Conservation (phyloP, 805 yeast genomes). For the Cyberlindnera euphorbiiphila region DNA sequence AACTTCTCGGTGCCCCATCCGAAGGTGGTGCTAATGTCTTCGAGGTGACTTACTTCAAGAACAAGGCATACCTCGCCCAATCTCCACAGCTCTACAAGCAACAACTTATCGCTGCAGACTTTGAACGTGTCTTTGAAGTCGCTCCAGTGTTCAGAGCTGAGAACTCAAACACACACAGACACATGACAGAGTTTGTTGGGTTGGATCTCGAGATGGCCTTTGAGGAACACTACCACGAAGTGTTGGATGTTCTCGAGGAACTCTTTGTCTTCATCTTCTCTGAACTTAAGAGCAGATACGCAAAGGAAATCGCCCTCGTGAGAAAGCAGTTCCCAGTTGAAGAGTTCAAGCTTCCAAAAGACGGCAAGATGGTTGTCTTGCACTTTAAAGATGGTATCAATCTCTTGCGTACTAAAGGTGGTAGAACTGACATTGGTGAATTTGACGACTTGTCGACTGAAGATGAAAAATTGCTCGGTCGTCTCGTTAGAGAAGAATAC, state of each 20-base stretch:
- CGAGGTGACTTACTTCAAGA: constrained; percentile 88
- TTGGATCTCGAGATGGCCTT: constrained; percentile 97
- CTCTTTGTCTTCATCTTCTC: constrained; percentile 85
- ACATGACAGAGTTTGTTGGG: constrained; percentile 97
- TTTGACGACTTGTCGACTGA: constrained; percentile 91
- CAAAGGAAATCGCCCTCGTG: constrained; percentile 80
- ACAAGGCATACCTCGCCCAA: constrained; percentile 92
- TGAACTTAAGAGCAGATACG: constrained; percentile 75
- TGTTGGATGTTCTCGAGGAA: constrained; percentile 55
- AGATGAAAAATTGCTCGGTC: constrained; percentile 91
- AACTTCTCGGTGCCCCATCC: constrained; percentile 89
- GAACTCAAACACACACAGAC: constrained; percentile 98
- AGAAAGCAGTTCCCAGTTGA: constrained; percentile 96
- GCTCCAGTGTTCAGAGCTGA: constrained; percentile 99
- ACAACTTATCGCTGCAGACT: constrained; percentile 96
- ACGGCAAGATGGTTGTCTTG: constrained; percentile 88
- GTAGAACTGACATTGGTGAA: constrained; percentile 67
- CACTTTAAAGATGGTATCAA: constrained; percentile 89
- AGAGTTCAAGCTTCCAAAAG: constrained; percentile 90
- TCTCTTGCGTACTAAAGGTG: constrained; percentile 83
- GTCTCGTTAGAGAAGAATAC: constrained; percentile 85
- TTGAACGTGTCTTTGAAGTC: constrained; percentile 92
- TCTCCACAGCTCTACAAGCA: constrained; percentile 98
- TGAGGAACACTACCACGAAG: constrained; percentile 98
- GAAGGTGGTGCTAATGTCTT: constrained; percentile 99